Percentiles rank a stretch among this genome's conserved stretches.
These are phyloP conservation scores for Phytopythium boreale DNA, from an alignment of 352 stramenopile genomes.

Conservation along the genomic window DNA sequence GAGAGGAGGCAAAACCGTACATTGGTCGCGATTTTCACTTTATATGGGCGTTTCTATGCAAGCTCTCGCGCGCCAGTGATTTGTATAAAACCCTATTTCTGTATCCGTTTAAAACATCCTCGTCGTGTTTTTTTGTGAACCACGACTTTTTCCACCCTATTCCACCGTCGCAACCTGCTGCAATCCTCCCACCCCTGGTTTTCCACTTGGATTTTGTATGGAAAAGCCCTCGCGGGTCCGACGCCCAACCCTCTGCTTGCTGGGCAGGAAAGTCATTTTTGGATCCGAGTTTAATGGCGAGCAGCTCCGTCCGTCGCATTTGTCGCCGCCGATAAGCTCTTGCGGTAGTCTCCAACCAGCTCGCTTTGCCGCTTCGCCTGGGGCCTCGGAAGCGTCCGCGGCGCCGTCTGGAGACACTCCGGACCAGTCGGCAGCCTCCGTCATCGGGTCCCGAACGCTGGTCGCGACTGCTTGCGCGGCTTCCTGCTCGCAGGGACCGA, in stretches of 20 bases:
- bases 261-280: background rate
- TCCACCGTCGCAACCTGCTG: background rate
- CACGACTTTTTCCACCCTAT: background rate
- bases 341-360: background rate
- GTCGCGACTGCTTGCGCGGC: too few species aligned
- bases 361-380: background rate
- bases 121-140: background rate
- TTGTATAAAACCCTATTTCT: background rate
- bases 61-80: background rate
- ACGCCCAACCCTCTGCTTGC: background rate
- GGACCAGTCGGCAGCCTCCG: background rate
- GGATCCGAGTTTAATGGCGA: constrained; percentile 2
- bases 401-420: background rate
- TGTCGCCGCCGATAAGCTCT: too few species aligned
- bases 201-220: background rate
- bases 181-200: background rate
- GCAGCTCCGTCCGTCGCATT: background rate
- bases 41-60: background rate
- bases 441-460: too few species aligned
- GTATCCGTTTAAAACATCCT: background rate
- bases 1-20: background rate
- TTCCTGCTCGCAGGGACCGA: too few species aligned
- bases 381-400: background rate
- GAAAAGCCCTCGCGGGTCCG: background rate
- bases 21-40: background rate